Evolutionary conservation across 2,329 filamentous ascomycete species (phyloP), one percentile per base, ranked within the genome.

Genomic region (Myriosclerotinia duriaeana): DNA sequence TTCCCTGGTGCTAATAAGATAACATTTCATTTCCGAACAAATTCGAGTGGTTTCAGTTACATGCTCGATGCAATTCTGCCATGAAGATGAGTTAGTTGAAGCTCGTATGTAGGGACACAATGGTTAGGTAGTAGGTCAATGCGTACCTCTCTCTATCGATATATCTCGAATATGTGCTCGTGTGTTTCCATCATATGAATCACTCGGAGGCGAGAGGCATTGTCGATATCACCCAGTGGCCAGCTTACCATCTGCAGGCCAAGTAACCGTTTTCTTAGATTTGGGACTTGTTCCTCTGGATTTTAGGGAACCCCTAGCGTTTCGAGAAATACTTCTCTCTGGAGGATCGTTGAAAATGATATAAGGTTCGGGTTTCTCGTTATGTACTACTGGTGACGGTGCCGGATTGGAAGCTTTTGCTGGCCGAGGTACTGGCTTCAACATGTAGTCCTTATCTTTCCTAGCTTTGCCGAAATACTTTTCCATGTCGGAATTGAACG

Each of bases 371-470:
- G 12, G 5, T 40, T 3, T 5, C 4, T 22, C 34, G 9, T 50
- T 55, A 1, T 17, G 20, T 55, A 8, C n/a, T 17, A 0, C 1
- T 8, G 4, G 34, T 40, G 12, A 40, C 38, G 36, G 12, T 2
- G 0, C 22, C n/a, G 53, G 5, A 7, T 55, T 8, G 12, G 52
- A 15, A 40, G 8, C n/a, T 40, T 40, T 5, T 40, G 4, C 20
- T 48, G 17, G 26, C 20, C 12, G 36, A 5, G 71, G 67, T 2
- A 22, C 42, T 7, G 68, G 52, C 26, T 66, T 67, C 9, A 72
- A 56, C 58, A 70, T n/a, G 14, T 71, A 73, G 0, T 66, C 59
- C 5, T 62, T 36, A 53, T 72, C 53, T 8, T 34, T 42, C 3
- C 64, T 54, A 0, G 71, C 66, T 42, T 42, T 56, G 0, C 34